Evolutionary conservation across 495 filamentous ascomycete species (phyloP), one percentile per base, ranked within the genome.

Genomic region (Neurospora sp.): DNA sequence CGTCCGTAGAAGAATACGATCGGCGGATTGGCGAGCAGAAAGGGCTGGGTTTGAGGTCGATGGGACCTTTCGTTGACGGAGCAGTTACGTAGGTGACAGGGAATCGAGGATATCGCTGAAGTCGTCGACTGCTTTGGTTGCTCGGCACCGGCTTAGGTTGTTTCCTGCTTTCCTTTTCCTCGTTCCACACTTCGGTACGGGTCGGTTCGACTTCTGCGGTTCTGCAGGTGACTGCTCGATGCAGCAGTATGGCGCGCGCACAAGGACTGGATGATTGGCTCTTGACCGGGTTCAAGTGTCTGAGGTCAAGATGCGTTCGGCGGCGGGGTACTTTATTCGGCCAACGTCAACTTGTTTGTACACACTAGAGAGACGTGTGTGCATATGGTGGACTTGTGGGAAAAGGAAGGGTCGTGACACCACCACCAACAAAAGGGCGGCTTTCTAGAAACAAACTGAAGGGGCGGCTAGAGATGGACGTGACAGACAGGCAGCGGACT

Each of bases 351-450:
- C 27, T 65, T 65, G 53, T 35, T 65, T 35, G 53, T 65, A 65
- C 53, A 65, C 53, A 35, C 53, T 65, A 65, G 53, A 37, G 53
- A 61, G 53, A 65, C 27, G 53, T 65, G 53, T 65, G 53, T 65
- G 53, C 53, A 65, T 59, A 27, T 14, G 20, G 20, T 59, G 47
- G 20, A 27, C 47, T 27, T 27, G 45, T 37, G n/a, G 22, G 42
- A 72, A 69, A 72, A 72, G 22, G 39, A 37, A 39, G 45, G 71
- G 59, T 72, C 71, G 59, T 72, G 71, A 68, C 68, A 42, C 53
- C 22, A 31, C 59, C 12, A 27, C 59, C 59, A 53, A 69, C 71
- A 68, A 68, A 27, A 40, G 14, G 71, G 71, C 39, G 22, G 39
- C 35, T 71, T 68, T 39, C 35, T 20, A 27, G 27, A 39, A 31